Conservation (phyloP, 164 flowering plant species). For the Tetracentron sinense region DNA sequence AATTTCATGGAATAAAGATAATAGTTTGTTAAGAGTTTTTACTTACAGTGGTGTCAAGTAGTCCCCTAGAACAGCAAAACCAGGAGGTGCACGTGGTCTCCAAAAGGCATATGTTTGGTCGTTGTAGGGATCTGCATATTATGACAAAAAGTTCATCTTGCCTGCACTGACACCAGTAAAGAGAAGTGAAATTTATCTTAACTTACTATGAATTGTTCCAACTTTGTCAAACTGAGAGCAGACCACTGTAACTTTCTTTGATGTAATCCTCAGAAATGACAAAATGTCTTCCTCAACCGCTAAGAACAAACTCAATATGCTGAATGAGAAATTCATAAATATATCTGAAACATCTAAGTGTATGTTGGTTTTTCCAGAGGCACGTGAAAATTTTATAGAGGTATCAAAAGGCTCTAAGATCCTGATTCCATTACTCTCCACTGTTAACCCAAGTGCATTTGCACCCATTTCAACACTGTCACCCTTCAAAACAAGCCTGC, state of each 20-base stretch:
- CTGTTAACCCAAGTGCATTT: constrained; percentile 74
- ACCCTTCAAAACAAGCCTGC: constrained; percentile 77
- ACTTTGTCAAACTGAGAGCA: constrained; percentile 90
- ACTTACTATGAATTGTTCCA: constrained; percentile 69
- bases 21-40: neutral
- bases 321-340: constrained; percentile 93
- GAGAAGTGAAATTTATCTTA: neutral
- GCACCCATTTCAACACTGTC: constrained; percentile 69
- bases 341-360: constrained; percentile 75
- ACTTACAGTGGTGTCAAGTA: constrained; percentile 93
- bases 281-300: constrained; percentile 92
- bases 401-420: constrained; percentile 95
- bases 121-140: constrained; percentile 44
- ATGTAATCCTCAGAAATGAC: constrained; percentile 75
- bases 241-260: constrained; percentile 64
- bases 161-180: neutral
- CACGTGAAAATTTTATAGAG: constrained; percentile 57
- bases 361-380: constrained; percentile 79
- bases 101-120: constrained; percentile 77
- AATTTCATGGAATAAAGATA: neutral
- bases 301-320: constrained; percentile 81
- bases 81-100: constrained; percentile 96
- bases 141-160: neutral
- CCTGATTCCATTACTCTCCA: constrained; percentile 94
- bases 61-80: constrained; percentile 92